Evolutionary conservation across 495 filamentous ascomycete genomes (phyloP).

Genomic region (Neurospora tetraspora): DNA sequence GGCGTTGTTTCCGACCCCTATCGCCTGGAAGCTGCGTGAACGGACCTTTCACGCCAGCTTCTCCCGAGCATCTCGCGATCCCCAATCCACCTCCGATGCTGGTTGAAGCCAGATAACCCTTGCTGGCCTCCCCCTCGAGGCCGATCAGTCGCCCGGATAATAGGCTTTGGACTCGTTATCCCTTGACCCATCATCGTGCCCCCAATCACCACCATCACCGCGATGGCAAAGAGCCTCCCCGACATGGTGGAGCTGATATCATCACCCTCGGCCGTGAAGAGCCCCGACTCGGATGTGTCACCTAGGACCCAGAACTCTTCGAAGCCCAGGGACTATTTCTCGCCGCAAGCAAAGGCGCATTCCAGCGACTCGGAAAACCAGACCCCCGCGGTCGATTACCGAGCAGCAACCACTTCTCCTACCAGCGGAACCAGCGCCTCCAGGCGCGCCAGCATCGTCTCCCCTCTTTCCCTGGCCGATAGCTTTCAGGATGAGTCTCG

Average conservation of each 20-base stretch:
- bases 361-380: neutral
- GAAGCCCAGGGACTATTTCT: constrained; percentile 29
- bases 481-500: constrained; percentile 9
- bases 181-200: neutral
- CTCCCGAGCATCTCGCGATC: neutral
- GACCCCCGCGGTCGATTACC: neutral
- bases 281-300: constrained; percentile 31
- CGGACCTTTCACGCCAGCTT: neutral
- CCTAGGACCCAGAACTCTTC: constrained; percentile 23
- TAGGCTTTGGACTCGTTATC: constrained; percentile 8
- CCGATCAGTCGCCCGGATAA: constrained; percentile 32
- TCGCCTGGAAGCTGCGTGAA: neutral
- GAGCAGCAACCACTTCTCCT: neutral
- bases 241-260: constrained; percentile 21
- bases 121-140: constrained; percentile 38
- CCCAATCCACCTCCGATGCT: constrained; percentile 26
- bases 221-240: constrained; percentile 18
- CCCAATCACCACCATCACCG: constrained; percentile 2
- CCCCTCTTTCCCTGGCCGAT: constrained; percentile 12
- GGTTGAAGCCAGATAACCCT: constrained; percentile 29
- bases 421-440: constrained; percentile 11
- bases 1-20: neutral
- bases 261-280: constrained; percentile 18
- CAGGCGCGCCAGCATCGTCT: constrained; percentile 14
- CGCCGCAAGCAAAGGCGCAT: neutral